Evolutionary conservation across 148 eudicot genomes (phyloP).

Genomic region (Chenopodium quinoa): DNA sequence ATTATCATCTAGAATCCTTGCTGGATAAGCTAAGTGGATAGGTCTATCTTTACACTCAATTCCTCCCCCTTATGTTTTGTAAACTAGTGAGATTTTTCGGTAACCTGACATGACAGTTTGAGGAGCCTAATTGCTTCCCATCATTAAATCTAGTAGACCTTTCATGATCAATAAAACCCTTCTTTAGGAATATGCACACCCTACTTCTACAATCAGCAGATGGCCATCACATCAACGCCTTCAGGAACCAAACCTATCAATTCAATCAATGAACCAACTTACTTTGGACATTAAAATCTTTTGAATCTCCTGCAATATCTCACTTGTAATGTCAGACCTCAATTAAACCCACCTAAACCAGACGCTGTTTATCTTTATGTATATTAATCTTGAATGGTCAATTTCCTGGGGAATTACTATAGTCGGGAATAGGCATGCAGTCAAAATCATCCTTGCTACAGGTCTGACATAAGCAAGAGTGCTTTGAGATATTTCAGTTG

Average conservation of each 20-base stretch:
- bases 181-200: neutral
- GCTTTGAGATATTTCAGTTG: neutral
- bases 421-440: neutral
- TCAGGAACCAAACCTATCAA: neutral
- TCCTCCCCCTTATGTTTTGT: too few species aligned
- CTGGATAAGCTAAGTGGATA: neutral
- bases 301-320: neutral
- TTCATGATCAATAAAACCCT: neutral
- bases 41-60: too few species aligned
- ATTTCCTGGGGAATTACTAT: neutral
- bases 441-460: neutral
- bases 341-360: neutral
- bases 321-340: too few species aligned
- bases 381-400: neutral
- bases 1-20: neutral
- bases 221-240: too few species aligned
- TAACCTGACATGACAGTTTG: neutral
- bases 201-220: too few species aligned
- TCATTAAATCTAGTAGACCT: neutral
- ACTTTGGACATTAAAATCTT: neutral
- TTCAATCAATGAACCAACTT: neutral
- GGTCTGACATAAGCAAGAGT: neutral
- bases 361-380: conserved; percentile 1
- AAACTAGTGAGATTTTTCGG: neutral
- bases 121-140: neutral